phyloP scores from a whole-genome alignment of 2,329 filamentous ascomycete genomes.

The Emmonsia crescens region DNA sequence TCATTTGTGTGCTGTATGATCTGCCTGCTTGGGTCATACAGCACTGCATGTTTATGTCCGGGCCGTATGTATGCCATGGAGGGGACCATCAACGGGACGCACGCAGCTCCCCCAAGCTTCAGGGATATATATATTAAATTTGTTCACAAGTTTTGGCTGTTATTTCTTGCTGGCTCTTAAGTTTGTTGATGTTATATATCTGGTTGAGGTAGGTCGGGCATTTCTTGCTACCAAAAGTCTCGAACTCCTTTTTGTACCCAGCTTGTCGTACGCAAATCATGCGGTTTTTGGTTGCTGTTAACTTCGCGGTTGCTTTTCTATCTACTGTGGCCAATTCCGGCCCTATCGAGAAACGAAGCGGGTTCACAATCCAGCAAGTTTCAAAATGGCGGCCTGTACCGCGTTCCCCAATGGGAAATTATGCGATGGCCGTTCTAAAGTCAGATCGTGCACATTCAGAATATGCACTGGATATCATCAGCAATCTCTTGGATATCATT shows the following conservation, averaged over 20 bases:
- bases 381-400: neutral
- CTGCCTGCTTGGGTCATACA: neutral
- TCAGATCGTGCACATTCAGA: neutral
- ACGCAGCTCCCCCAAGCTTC: neutral
- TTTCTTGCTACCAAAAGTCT: neutral
- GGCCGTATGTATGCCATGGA: neutral
- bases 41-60: neutral
- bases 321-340: slow-evolving; percentile 3
- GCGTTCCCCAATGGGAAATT: neutral
- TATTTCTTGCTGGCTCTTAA: neutral
- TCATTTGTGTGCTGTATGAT: neutral
- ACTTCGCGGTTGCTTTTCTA: neutral
- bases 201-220: neutral
- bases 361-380: neutral
- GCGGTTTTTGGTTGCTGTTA: neutral
- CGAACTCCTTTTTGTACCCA: neutral
- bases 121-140: neutral
- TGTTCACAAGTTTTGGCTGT: neutral
- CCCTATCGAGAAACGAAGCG: slow-evolving; percentile 6
- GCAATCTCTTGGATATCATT: neutral
- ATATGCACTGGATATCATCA: neutral
- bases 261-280: neutral
- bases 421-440: neutral
- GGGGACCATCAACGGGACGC: neutral
- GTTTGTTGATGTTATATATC: neutral